Conservation (phyloP, 345 rosid species). For the Eucalyptus rudis region DNA sequence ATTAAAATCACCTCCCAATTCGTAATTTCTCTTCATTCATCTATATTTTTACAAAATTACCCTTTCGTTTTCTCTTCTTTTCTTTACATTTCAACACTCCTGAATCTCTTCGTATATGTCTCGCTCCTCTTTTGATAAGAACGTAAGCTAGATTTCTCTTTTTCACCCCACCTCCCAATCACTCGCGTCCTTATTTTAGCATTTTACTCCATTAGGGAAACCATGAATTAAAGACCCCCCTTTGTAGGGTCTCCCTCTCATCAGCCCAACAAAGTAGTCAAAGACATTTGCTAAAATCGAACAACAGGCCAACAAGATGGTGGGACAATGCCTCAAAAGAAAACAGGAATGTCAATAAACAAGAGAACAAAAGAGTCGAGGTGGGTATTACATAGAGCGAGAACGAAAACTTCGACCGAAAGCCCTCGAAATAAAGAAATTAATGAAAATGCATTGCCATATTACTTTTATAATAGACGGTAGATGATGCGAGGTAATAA, state of each 20-base stretch:
- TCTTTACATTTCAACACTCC: not conserved
- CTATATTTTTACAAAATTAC: not conserved
- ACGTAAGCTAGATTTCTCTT: not conserved
- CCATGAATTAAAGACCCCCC: not conserved
- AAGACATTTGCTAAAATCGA: not conserved
- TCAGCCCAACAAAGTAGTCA: not conserved
- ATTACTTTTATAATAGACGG: not conserved
- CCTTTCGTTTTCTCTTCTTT: not conserved
- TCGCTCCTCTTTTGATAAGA: not conserved
- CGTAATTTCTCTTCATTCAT: not conserved
- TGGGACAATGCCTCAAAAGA: not conserved
- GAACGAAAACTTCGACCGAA: not conserved
- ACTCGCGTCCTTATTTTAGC: not conserved
- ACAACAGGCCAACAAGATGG: not conserved
- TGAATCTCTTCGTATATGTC: not conserved
- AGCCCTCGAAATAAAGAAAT: not conserved
- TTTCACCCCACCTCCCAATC: not conserved
- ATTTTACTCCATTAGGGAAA: conserved; percentile 7
- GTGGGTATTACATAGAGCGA: not conserved
- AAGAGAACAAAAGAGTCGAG: not conserved
- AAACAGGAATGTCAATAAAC: not conserved
- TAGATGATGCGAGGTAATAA: not conserved
- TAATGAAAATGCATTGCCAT: not conserved
- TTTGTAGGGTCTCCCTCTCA: not conserved
- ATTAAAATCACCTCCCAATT: not conserved